Base-by-base conservation (phyloP, 2,329 filamentous ascomycete species). In the Penicillium psychrosexuale region DNA sequence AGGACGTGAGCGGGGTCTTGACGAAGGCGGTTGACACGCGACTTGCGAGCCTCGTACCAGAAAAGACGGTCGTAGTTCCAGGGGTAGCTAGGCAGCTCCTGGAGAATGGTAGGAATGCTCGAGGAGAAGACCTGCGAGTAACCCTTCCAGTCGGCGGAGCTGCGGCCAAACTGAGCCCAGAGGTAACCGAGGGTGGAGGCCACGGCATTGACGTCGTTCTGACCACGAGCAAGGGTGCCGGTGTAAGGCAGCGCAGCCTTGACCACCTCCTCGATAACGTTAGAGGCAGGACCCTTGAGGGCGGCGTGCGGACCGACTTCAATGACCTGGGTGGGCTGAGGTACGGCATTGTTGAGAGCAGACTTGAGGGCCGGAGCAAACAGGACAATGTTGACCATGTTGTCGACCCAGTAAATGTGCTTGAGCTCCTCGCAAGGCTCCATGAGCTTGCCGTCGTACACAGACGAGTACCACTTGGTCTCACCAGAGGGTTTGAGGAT, bases 281-380 rank as follows among this genome's bases (percentile, higher is more conserved):
- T 60, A 55, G 24, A 53, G 2, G 39, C 22, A n/a, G 5, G 72
- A 65, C 5, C 69, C 68, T 59, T 61, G 7, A 75, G 61, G 2
- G 71, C 69, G 31, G 68, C 63, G 51, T 74, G 71, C 3, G 72
- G 70, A 8, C 72, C 69, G 45, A 69, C 52, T 50, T 73, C 66
- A 2, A 72, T 15, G 8, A 67, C 34, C 1, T 63, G 38, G 30
- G 68, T 61, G 1, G 64, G 37, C 7, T 48, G 55, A 0, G 43
- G 15, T 17, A 36, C 34, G 9, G 48, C 30, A 17, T 51, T 49
- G 27, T 44, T 36, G 1, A 61, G 52, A 51, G 66, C 65, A 0
- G 58, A 53, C 5, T 31, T 40, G 19, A 69, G 60, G 69, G 38
- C 8, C 17, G 17, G 13, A 19, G 38, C 17, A 24, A 40, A 40